Conservation (phyloP, 2,329 filamentous ascomycete genomes). For the Kalmusia sp. region DNA sequence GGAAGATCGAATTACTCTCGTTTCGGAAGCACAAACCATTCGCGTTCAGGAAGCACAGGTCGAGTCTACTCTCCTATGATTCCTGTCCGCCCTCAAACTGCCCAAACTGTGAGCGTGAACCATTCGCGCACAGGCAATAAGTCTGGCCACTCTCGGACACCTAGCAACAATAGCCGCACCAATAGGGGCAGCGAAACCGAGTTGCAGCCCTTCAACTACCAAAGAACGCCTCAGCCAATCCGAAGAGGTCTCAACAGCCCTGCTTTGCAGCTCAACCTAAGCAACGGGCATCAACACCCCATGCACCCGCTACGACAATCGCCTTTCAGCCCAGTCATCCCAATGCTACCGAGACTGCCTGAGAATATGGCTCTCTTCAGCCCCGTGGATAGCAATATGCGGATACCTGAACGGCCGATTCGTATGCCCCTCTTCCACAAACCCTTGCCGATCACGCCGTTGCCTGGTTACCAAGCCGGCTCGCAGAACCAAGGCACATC, state of each 20-base stretch:
- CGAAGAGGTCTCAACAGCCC: no score
- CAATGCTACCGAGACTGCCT: slow-evolving; percentile 21
- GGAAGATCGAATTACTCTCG: no score
- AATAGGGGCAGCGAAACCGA: not conserved
- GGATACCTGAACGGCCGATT: slow-evolving; percentile 7
- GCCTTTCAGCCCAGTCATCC: slow-evolving; percentile 22
- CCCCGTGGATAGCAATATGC: not conserved
- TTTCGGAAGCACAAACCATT: not conserved
- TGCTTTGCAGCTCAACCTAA: slow-evolving; percentile 7
- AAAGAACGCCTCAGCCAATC: not conserved
- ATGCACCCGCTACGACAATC: slow-evolving; percentile 27
- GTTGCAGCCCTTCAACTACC: not conserved
- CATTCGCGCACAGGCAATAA: not conserved
- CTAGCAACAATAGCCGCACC: not conserved
- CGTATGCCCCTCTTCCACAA: slow-evolving; percentile 27
- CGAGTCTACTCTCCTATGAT: not conserved
- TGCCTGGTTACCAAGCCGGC: slow-evolving; percentile 23
- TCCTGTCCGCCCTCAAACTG: not conserved
- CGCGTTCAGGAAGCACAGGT: not conserved
- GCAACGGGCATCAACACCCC: slow-evolving; percentile 2
- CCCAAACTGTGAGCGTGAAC: not conserved
- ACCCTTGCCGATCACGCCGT: slow-evolving; percentile 41
- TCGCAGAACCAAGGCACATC: not conserved
- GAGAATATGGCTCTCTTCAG: slow-evolving; percentile 17
- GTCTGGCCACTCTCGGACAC: not conserved